A percentile compares a stretch with the other conserved stretches of the same genome.
Conservation (phyloP, 139 green algal species). For the Closterium sp. region DNA sequence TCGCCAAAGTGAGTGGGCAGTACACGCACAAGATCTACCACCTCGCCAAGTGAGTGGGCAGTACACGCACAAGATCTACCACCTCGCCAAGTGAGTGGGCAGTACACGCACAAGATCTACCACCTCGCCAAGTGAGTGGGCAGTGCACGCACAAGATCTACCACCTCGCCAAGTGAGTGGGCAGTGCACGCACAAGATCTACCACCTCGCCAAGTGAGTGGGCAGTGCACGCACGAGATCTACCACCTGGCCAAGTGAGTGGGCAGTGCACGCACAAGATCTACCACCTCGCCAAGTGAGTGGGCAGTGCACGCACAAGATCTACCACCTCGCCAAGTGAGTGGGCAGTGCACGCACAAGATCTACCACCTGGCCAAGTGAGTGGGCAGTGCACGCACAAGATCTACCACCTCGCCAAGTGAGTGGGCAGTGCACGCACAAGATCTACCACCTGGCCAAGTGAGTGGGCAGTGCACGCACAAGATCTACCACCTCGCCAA, state of each 20-base stretch:
- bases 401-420: conserved; percentile 53
- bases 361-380: conserved; percentile 53
- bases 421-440: conserved; percentile 54
- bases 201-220: conserved; percentile 51
- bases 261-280: conserved; percentile 56
- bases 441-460: conserved; percentile 53
- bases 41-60: conserved; percentile 50
- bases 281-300: conserved; percentile 52
- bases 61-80: conserved; percentile 56
- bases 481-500: conserved; percentile 54
- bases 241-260: conserved; percentile 52
- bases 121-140: conserved; percentile 49
- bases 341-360: conserved; percentile 55
- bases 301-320: conserved; percentile 56
- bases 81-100: conserved; percentile 50
- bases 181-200: conserved; percentile 56
- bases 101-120: conserved; percentile 57
- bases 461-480: conserved; percentile 53
- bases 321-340: conserved; percentile 52
- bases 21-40: conserved; percentile 57
- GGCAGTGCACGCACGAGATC: conserved; percentile 55
- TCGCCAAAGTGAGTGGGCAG: conserved; percentile 51
- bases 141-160: conserved; percentile 57
- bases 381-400: conserved; percentile 55
- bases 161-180: conserved; percentile 50